Percentiles rank a stretch among this genome's conserved stretches.
Evolutionary conservation across 208 protist genomes (phyloP).

Genomic region (Leishmania guyanensis): DNA sequence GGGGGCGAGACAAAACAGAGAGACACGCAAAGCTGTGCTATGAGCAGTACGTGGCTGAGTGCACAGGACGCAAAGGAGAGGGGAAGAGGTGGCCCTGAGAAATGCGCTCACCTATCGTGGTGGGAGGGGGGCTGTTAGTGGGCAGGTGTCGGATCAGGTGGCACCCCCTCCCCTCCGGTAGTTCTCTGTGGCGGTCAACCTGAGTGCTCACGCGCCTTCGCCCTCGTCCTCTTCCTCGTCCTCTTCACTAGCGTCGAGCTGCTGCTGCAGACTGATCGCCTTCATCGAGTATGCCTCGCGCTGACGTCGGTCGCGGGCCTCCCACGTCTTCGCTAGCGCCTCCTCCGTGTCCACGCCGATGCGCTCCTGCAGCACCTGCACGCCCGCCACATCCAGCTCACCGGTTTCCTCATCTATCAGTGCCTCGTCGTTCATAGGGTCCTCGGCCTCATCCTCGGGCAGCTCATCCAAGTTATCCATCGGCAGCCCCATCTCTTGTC

Average conservation of each 20-base stretch:
- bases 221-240: conserved; percentile 61
- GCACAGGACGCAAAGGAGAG: not conserved
- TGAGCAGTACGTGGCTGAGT: not conserved
- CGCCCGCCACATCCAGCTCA: conserved; percentile 52
- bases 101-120: not conserved
- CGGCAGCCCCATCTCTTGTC: conserved; percentile 50
- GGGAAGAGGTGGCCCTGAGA: not conserved
- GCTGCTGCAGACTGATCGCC: conserved; percentile 41
- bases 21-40: not conserved
- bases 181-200: not conserved
- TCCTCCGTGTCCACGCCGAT: conserved; percentile 79
- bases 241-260: conserved; percentile 43
- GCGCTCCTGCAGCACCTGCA: conserved; percentile 48
- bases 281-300: conserved; percentile 50
- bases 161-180: not conserved
- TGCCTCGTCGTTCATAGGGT: conserved; percentile 72
- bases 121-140: not conserved
- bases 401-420: conserved; percentile 69
- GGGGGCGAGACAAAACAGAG: not conserved
- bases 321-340: conserved; percentile 75
- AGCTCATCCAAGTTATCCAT: conserved; percentile 49
- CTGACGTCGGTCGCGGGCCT: conserved; percentile 48
- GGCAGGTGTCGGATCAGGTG: not conserved
- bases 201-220: not conserved
- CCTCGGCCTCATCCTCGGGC: conserved; percentile 76